Base-by-base conservation (phyloP, 352 stramenopile genomes). In the Blastocystis sp. region DNA sequence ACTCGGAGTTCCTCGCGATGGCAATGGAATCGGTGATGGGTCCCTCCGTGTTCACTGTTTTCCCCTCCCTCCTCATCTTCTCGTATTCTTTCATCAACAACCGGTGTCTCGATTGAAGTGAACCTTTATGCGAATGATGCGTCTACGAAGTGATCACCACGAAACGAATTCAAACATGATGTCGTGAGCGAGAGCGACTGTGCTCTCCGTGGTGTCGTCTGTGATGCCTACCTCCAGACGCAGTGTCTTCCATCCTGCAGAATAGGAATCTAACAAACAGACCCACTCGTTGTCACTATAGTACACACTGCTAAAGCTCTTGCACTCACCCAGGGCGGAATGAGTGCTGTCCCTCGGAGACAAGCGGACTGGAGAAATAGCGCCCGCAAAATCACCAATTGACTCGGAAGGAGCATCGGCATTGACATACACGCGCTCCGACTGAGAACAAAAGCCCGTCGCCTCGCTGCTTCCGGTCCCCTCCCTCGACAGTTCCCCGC, bases 1-100 rank as follows among this genome's bases (percentile, higher is more conserved):
- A 85, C n/a, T 66, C 13, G 2, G 41, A 67, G 37, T 85, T 85
- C 31, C 74, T 29, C 13, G 74, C 74, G 31, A 85, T 69, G 12
- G 60, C 74, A 69, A 69, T 55, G 26, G 35, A 29, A 13, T 85
- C 74, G 16, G 74, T 85, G 9, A 85, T 26, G 6, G 60, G 24
- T 21, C 74, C 74, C 9, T 51, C 55, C 3, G 6, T 69, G 13
- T 69, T 35, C 19, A 59, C 21, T 19, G 21, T 39, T 31, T 81
- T 81, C 26, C 29, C 10, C 29, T 81, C 26, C 29, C 41, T 50
- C 61, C 70, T 62, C 74, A 85, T 85, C 29, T 41, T 26, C 45
- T 62, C 1, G 31, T 67, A 85, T 1, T 66, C 51, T 9, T 67
- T 13, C 74, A 85, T 85, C 9, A 85, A 31, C 24, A 55, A 51